phyloP scores from a whole-genome alignment of 768 basidiomycete species.

The Panellus pusillus region DNA sequence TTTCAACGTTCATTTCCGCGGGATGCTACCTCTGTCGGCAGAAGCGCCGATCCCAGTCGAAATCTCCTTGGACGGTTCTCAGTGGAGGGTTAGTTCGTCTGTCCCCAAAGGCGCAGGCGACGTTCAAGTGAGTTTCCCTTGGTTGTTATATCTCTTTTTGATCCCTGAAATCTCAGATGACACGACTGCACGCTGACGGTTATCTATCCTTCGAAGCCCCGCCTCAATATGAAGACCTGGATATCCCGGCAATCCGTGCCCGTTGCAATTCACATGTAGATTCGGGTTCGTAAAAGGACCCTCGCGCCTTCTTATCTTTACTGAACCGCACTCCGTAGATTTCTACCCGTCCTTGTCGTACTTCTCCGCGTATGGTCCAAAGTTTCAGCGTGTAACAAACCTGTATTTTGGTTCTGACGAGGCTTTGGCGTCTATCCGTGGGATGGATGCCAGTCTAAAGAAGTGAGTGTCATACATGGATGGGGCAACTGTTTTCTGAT shows the following conservation, averaged over 20 bases:
- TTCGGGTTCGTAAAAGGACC: not conserved
- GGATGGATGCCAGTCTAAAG: conserved; percentile 5
- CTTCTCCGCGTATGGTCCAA: conserved; percentile 5
- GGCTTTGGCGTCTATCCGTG: conserved; percentile 5
- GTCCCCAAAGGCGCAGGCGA: not conserved
- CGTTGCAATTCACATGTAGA: conserved; percentile 2
- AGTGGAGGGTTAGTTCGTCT: conserved; percentile 16
- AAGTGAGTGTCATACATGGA: not conserved
- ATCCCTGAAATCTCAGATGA: not conserved
- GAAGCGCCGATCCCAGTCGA: not conserved
- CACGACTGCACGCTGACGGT: conserved; percentile 2
- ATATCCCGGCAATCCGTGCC: conserved; percentile 1
- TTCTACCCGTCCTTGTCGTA: conserved; percentile 7
- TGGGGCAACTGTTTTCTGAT: not conserved
- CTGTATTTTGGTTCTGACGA: not conserved
- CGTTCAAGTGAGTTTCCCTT: not conserved
- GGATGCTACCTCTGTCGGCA: conserved; percentile 2
- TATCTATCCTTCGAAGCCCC: conserved; percentile 1
- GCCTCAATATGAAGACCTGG: not conserved
- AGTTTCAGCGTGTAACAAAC: conserved; percentile 5
- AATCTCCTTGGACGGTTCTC: not conserved
- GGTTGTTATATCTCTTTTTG: not conserved
- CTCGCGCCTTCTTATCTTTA: not conserved
- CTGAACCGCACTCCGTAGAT: not conserved
- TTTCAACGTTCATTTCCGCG: conserved; percentile 1